These are phyloP conservation scores for Calonectria crousiana DNA, from an alignment of 2,329 filamentous ascomycete species.

Conservation along the genomic window DNA sequence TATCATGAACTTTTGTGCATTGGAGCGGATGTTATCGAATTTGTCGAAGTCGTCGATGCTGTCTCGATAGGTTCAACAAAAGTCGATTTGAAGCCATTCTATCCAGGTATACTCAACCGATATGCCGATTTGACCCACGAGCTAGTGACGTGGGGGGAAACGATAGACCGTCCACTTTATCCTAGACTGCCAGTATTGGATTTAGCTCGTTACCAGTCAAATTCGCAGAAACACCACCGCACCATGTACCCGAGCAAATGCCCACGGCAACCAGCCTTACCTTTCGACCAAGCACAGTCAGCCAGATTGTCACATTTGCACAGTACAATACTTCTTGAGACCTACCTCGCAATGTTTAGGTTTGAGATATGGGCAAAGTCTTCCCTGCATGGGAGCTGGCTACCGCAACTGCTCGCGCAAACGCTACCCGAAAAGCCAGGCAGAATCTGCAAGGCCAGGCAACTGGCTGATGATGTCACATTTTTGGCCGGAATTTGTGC, in stretches of 20 bases:
- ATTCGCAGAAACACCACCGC: too few relatives aligned
- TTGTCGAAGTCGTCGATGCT: neutral
- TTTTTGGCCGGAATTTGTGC: neutral
- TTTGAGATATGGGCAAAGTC: neutral
- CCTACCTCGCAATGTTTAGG: neutral
- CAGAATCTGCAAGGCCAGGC: neutral
- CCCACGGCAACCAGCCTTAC: neutral
- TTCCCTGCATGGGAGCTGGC: neutral
- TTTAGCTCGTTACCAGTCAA: too few relatives aligned
- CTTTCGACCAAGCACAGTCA: neutral
- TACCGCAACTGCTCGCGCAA: neutral
- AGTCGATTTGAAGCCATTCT: neutral
- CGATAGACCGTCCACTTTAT: neutral
- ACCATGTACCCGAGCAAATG: constrained; percentile 8
- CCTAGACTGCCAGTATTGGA: neutral
- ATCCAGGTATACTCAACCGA: neutral
- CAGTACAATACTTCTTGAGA: neutral
- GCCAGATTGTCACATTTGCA: neutral
- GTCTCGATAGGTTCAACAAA: neutral
- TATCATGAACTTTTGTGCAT: neutral
- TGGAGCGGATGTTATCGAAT: neutral
- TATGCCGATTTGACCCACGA: neutral
- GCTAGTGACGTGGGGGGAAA: neutral
- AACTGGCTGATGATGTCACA: neutral
- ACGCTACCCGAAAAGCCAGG: neutral